Evolutionary conservation across 352 stramenopile species (phyloP).

Genomic region (Peronospora belbahrii): DNA sequence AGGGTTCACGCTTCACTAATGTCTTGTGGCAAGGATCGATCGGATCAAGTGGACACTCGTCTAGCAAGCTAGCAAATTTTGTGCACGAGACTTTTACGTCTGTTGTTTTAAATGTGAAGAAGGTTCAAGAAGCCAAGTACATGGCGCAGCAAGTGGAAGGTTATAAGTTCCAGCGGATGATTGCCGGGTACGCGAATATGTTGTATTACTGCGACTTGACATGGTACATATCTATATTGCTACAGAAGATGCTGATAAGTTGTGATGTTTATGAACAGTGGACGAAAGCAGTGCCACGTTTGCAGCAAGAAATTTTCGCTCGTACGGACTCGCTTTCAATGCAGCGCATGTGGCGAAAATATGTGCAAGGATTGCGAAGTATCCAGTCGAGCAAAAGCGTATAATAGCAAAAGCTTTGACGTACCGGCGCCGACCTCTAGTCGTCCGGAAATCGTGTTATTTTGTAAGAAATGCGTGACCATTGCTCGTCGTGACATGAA

Average conservation of each 20-base stretch:
- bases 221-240: background rate
- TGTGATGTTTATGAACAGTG: conserved; percentile 18
- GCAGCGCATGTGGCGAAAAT: conserved; percentile 57
- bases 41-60: conserved; percentile 31
- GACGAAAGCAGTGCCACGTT: conserved; percentile 56
- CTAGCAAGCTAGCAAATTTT: conserved; percentile 37
- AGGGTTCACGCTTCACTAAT: conserved; percentile 30
- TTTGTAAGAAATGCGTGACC: conserved; percentile 55
- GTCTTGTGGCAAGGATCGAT: conserved; percentile 56
- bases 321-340: conserved; percentile 48
- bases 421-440: conserved; percentile 24
- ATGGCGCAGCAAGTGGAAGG: conserved; percentile 48
- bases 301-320: conserved; percentile 75
- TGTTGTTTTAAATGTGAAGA: conserved; percentile 44
- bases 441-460: conserved; percentile 33
- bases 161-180: conserved; percentile 32
- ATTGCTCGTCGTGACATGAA: conserved; percentile 36
- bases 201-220: background rate
- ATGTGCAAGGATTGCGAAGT: conserved; percentile 66
- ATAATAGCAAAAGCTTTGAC: conserved; percentile 38
- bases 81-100: conserved; percentile 57
- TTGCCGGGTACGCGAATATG: conserved; percentile 31
- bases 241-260: background rate
- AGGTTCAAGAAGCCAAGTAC: conserved; percentile 50
- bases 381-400: conserved; percentile 39